Evolutionary conservation across 163 green algal species (phyloP).

Genomic region (Scenedesmus sp.): DNA sequence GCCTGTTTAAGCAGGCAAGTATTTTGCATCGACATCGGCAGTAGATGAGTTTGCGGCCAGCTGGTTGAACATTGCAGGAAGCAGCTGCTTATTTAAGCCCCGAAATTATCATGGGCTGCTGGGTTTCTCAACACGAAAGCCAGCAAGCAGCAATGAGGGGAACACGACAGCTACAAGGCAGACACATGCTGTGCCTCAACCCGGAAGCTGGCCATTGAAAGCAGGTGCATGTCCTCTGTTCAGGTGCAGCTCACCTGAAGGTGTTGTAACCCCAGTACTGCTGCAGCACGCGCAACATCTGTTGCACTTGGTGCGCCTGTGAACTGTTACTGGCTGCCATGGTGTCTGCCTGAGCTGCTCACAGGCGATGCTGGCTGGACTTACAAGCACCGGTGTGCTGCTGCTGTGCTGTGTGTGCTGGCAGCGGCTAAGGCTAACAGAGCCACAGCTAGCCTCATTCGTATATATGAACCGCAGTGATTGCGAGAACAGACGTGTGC

Average conservation of each 20-base stretch:
- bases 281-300: conserved; percentile 48
- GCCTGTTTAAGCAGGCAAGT: neutral
- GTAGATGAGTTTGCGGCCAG: neutral
- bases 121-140: neutral
- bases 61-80: neutral
- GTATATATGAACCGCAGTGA: no score
- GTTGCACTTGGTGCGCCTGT: neutral
- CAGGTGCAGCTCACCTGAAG: conserved; percentile 51
- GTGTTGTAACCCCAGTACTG: conserved; percentile 60
- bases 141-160: neutral
- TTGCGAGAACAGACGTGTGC: neutral
- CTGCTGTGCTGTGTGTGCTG: conserved; percentile 3
- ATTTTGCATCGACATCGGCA: neutral
- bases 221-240: no score
- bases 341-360: neutral
- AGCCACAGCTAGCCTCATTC: neutral
- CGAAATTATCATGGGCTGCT: neutral
- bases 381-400: neutral
- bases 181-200: no score
- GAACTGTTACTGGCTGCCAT: neutral
- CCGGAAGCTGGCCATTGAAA: no score
- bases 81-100: neutral
- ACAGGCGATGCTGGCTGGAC: neutral
- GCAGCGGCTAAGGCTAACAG: neutral
- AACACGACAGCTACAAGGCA: neutral